Conservation (phyloP, 2,329 filamentous ascomycete genomes). For the Epichloe elymi region DNA sequence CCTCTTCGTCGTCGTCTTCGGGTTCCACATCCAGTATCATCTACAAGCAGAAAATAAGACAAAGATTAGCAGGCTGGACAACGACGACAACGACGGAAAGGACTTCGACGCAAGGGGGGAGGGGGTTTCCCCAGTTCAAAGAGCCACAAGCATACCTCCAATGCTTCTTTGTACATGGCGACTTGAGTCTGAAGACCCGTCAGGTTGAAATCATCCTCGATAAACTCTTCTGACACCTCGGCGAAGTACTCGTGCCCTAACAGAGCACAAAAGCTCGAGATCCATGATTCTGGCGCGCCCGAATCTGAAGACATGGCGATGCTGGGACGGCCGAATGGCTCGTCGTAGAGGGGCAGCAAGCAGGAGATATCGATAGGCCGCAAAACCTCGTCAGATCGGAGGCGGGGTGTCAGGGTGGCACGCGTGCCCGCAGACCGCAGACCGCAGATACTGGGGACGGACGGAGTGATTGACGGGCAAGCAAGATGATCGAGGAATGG, state of each 20-base stretch:
- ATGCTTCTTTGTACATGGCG: slow-evolving; percentile 95
- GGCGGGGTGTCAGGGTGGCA: slow-evolving; percentile 1
- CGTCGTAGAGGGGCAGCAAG: slow-evolving; percentile 2
- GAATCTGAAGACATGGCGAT: slow-evolving; percentile 45
- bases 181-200: slow-evolving; percentile 92
- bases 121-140: not conserved
- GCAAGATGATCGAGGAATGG: not conserved
- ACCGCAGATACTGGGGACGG: not conserved
- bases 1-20: slow-evolving; percentile 81
- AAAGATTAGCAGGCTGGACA: not conserved
- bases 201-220: slow-evolving; percentile 98
- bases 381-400: slow-evolving; percentile 1
- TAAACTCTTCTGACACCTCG: slow-evolving; percentile 97
- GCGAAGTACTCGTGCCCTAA: slow-evolving; percentile 98
- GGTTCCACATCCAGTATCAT: slow-evolving; percentile 99
- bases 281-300: slow-evolving; percentile 75
- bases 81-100: not conserved
- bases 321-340: not conserved
- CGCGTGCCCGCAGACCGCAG: not conserved
- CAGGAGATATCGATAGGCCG: slow-evolving; percentile 1
- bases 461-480: not conserved
- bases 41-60: slow-evolving; percentile 21
- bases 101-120: no score
- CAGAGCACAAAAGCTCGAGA: slow-evolving; percentile 89
- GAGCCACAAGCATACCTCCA: slow-evolving; percentile 48